These are phyloP conservation scores for Parathielavia appendiculata DNA, from an alignment of 495 filamentous ascomycete species.

Conservation along the genomic window DNA sequence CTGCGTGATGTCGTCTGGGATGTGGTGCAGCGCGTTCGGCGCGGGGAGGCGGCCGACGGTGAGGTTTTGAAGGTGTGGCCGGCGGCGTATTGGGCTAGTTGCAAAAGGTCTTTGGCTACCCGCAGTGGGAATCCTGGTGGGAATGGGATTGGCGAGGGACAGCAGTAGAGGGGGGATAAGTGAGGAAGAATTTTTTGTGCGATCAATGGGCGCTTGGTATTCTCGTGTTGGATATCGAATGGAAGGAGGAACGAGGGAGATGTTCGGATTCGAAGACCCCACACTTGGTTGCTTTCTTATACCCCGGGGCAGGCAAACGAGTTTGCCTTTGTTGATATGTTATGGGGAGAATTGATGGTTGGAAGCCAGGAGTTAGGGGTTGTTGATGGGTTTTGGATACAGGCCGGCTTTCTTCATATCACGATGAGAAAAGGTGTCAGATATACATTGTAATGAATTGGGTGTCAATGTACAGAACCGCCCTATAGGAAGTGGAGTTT, in stretches of 20 bases:
- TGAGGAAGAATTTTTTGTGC: not conserved
- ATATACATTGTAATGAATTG: conserved; percentile 8
- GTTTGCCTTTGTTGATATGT: not conserved
- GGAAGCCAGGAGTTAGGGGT: not conserved
- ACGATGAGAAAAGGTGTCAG: not conserved
- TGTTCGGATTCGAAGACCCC: conserved; percentile 11
- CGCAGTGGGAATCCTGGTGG: not conserved
- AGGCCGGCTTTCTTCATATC: not conserved
- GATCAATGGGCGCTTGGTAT: not conserved
- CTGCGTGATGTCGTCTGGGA: conserved; percentile 69
- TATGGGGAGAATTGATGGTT: not conserved
- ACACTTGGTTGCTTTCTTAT: conserved; percentile 9
- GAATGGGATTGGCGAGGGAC: not conserved
- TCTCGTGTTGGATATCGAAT: not conserved
- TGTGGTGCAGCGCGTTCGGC: conserved; percentile 66
- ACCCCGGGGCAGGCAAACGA: conserved; percentile 6
- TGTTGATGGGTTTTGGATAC: not conserved
- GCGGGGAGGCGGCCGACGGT: conserved; percentile 63
- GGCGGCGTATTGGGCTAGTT: conserved; percentile 46
- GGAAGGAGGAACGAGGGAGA: not conserved
- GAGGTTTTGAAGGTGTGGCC: conserved; percentile 68
- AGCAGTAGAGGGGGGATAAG: not conserved
- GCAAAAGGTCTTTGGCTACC: conserved; percentile 38
- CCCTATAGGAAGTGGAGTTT: not conserved
- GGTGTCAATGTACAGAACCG: not conserved